Base-by-base conservation (phyloP, 2,329 filamentous ascomycete species). In the Cladosporium sp. region DNA sequence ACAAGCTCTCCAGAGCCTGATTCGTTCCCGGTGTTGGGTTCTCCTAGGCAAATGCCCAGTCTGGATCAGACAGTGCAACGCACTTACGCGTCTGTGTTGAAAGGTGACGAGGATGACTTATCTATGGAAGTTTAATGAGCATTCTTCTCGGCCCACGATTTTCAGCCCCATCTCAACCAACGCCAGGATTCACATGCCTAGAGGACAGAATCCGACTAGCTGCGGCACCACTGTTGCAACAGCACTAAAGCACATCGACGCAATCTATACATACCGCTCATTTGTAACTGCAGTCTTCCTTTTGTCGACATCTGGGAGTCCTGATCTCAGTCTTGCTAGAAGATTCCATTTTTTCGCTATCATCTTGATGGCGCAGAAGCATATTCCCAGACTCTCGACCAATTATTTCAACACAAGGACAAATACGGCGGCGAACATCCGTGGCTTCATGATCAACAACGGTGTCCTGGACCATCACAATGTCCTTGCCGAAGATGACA, bases 1-100 rank as follows among this genome's bases (percentile, higher is more conserved):
- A 55, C 32, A 18, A 62, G 60, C 24, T 78, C 79, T 62, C 61
- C 61, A 34, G 61, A 64, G 21, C 61, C 61, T 12, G 34, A 26
- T 47, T 30, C 36, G 26, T 47, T 47, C n/a, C 41, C 41, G 41
- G 18, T 38, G 3, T 47, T 36, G 36, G 36, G 36, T n/a, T n/a
- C 38, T 2, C n/a, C 34, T 8, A 38, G 47, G 24, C 57, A 59
- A 47, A 15, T 26, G n/a, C 24, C 28, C 12, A 26, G 15, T 3
- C 57, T 30, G 38, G 57, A 32, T 47, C 36, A 24, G 24, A 47
- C n/a, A n/a, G 38, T 30, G 21, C 57, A 59, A 59, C 57, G 57
- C 1, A 32, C 34, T 30, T 59, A 59, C 57, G 57, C 57, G 57
- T 59, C 57, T 44, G 57, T 59, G n/a, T 36, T 59, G 36, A 59